phyloP scores from a whole-genome alignment of 148 eudicot species.

The Arctostaphylos glauca region DNA sequence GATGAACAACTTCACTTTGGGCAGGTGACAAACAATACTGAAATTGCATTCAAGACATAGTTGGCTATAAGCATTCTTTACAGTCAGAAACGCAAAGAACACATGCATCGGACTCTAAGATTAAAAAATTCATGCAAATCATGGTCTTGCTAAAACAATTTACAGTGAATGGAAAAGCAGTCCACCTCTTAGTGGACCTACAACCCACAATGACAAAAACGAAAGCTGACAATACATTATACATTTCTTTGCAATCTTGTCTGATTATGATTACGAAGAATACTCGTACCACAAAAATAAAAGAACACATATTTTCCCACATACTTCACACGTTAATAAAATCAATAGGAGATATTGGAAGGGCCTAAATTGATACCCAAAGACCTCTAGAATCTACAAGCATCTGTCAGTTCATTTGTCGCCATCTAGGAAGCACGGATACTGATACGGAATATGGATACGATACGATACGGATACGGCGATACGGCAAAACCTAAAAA shows the following conservation, averaged over 20 bases:
- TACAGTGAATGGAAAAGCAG: not conserved
- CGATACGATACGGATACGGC: too few relatives aligned
- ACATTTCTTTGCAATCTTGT: not conserved
- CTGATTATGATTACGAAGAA: not conserved
- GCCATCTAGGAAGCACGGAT: too few relatives aligned
- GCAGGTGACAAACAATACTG: not conserved
- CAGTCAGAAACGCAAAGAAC: not conserved
- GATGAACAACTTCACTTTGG: not conserved
- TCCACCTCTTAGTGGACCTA: not conserved
- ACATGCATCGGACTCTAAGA: too few relatives aligned
- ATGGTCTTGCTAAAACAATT: not conserved
- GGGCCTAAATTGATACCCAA: too few relatives aligned
- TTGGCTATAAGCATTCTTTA: not conserved
- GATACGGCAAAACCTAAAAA: too few relatives aligned
- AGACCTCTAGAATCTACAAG: not conserved
- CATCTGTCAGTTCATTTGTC: too few relatives aligned
- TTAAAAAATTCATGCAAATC: not conserved
- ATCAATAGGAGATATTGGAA: too few relatives aligned
- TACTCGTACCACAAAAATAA: too few relatives aligned
- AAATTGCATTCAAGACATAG: not conserved
- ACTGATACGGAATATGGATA: too few relatives aligned
- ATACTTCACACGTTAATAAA: too few relatives aligned
- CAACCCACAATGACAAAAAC: not conserved
- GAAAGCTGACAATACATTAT: too few relatives aligned
- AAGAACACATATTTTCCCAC: too few relatives aligned